phyloP scores from a whole-genome alignment of 257 asterid genomes.

The Nicotiana tabacum region DNA sequence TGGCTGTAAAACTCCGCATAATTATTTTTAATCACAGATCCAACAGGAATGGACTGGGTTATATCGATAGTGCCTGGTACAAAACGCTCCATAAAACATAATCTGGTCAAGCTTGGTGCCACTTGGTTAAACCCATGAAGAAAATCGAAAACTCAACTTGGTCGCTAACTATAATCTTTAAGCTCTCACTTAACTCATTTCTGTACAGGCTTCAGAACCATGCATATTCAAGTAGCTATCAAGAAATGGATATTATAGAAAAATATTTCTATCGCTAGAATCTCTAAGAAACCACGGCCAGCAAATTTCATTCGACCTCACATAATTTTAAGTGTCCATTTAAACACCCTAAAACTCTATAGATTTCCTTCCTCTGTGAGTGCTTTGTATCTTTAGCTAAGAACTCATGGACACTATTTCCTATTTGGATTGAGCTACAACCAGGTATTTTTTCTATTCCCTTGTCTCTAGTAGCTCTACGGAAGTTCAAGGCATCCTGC shows the following conservation, averaged over 20 bases:
- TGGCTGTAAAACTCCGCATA: background rate
- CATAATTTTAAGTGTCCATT: constrained; percentile 27
- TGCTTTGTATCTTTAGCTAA: constrained; percentile 39
- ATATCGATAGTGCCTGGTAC: background rate
- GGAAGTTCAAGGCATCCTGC: constrained; percentile 32
- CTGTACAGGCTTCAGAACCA: background rate
- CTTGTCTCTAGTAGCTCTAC: constrained; percentile 23
- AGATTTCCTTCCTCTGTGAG: constrained; percentile 26
- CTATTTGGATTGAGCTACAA: constrained; percentile 51
- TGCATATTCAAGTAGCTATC: background rate
- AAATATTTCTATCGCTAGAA: background rate
- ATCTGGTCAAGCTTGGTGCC: background rate
- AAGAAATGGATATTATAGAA: background rate
- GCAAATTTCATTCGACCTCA: constrained; percentile 8
- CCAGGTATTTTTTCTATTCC: constrained; percentile 35
- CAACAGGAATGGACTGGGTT: background rate
- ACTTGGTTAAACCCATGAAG: background rate
- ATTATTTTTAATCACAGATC: background rate
- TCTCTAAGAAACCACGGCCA: background rate
- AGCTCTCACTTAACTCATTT: too few relatives aligned
- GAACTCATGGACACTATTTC: constrained; percentile 50
- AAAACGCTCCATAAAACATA: background rate
- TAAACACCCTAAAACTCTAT: constrained; percentile 29
- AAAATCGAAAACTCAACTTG: background rate
- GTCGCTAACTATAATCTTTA: background rate